These are phyloP conservation scores for Vishniacozyma victoriae DNA, from an alignment of 768 basidiomycete species.

Conservation along the genomic window DNA sequence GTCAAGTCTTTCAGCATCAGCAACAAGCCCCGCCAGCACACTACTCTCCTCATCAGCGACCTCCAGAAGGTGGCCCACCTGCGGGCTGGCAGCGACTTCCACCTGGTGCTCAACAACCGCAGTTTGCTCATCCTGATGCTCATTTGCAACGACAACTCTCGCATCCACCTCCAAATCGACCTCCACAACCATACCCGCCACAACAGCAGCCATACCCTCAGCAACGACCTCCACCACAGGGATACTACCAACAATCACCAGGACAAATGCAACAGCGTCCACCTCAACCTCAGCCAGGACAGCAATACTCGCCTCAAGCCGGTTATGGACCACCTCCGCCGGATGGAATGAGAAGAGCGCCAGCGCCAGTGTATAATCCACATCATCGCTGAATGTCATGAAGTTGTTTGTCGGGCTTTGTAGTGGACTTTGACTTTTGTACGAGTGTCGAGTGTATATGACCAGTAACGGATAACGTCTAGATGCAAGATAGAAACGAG, in stretches of 20 bases:
- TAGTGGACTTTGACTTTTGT: too few relatives aligned
- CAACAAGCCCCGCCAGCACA: conserved; percentile 6
- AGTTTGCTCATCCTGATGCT: conserved; percentile 1
- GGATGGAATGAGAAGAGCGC: too few relatives aligned
- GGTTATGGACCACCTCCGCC: too few relatives aligned
- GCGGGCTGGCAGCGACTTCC: conserved; percentile 7
- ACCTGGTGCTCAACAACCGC: conserved; percentile 14
- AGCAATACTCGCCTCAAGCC: too few relatives aligned
- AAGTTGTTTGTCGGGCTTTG: too few relatives aligned
- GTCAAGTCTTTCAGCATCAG: conserved; percentile 22
- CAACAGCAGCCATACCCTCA: not conserved
- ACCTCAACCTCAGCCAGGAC: not conserved
- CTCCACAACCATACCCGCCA: not conserved
- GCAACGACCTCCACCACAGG: not conserved
- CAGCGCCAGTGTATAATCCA: too few relatives aligned
- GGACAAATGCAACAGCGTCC: not conserved
- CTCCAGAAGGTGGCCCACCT: conserved; percentile 2
- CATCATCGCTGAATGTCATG: too few relatives aligned
- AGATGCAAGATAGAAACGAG: too few relatives aligned
- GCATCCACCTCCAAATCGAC: not conserved
- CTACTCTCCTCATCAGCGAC: not conserved
- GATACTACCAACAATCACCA: too few relatives aligned
- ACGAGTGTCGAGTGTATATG: too few relatives aligned
- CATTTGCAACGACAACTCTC: not conserved
- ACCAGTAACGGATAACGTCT: too few relatives aligned